These are phyloP conservation scores for Phytopythium vexans DNA, from an alignment of 352 stramenopile species.

Conservation along the genomic window DNA sequence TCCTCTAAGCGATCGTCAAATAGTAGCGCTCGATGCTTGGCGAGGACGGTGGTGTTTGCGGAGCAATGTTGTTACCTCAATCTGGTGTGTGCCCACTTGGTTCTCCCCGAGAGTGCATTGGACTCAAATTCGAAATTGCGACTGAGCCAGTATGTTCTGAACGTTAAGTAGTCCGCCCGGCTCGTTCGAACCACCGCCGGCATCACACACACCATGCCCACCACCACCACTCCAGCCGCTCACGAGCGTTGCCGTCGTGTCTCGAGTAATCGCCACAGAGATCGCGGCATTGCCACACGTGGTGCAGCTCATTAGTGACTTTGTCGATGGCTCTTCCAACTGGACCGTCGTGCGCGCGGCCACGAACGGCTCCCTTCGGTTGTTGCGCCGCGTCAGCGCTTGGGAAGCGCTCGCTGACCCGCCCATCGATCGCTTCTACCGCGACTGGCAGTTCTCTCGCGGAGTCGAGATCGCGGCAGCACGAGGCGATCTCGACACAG, in stretches of 20 bases:
- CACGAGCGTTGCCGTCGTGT: not conserved
- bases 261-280: not conserved
- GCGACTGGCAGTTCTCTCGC: slow-evolving; percentile 1
- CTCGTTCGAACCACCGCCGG: too few relatives aligned
- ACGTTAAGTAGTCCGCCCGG: too few relatives aligned
- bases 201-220: not conserved
- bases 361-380: not conserved
- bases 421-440: not conserved
- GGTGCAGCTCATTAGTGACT: not conserved
- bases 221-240: not conserved
- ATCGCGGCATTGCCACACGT: not conserved
- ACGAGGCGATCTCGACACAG: not conserved
- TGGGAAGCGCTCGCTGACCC: not conserved
- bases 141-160: too few relatives aligned
- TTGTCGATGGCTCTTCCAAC: not conserved
- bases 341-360: not conserved
- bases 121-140: too few relatives aligned
- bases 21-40: too few relatives aligned
- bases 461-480: not conserved
- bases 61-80: too few relatives aligned
- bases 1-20: too few relatives aligned
- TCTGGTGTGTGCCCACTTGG: too few relatives aligned
- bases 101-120: too few relatives aligned
- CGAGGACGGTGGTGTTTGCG: too few relatives aligned
- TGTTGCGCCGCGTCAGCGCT: not conserved